Evolutionary conservation across 176 grass and related monocot genomes (phyloP), one percentile per base, ranked within the genome.

Genomic region (Chloris gayana): DNA sequence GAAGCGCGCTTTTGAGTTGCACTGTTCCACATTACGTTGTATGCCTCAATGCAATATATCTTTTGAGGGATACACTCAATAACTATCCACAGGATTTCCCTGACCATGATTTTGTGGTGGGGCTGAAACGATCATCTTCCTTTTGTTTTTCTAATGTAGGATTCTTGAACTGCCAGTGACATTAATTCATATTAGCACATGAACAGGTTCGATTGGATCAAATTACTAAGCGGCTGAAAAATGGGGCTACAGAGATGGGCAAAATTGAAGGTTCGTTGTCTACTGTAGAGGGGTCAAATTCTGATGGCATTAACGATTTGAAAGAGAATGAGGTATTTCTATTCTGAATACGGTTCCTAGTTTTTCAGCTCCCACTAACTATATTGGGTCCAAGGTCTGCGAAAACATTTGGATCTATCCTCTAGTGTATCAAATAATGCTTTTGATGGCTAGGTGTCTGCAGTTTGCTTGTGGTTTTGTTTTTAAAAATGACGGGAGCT

Each of bases 171-270:
- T 88, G 15, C 21, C 22, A 58, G 21, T 85, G 65, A 85, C 85
- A 91, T 87, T 98, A 91, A 95, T 74, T 93, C 83, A 87, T 89
- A 87, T 80, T 89, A 95, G 67, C 95, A 73, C 84, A 82, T 93
- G 85, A 89, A 62, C 95, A 98, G 95, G 90, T 59, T 86, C 90
- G 90, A 82, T 61, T 98, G 86, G 95, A 91, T 78, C 92, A 98
- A 91, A 98, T 98, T 71, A 89, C 79, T 64, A 81, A 89, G 86
- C 74, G 75, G 72, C 82, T 98, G 81, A 89, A 91, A 76, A 76
- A 86, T 63, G 86, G 70, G 89, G 70, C 77, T 83, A 21, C 76
- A 73, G 87, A 93, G 57, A 86, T 75, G 42, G 77, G 30, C 29
- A 79, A 83, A 64, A 76, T 84, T 76, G 83, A 89, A 71, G 81